Evolutionary conservation across 2,329 filamentous ascomycete genomes (phyloP).

Genomic region (Arthrinium puccinioides): DNA sequence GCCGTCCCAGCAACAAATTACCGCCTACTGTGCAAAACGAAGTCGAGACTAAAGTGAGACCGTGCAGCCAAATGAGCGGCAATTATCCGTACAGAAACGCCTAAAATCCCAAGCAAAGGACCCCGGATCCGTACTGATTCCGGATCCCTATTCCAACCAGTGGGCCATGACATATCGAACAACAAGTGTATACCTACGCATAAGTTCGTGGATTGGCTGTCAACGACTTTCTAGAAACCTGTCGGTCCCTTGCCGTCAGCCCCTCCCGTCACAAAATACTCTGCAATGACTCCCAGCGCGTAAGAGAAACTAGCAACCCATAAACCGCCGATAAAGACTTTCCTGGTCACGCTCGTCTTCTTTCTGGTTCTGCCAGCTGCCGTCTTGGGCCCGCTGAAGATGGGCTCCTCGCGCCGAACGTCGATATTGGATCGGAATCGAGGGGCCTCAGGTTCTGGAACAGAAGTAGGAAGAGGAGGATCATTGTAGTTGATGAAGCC

Average conservation of each 20-base stretch:
- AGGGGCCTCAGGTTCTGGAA: too few species aligned
- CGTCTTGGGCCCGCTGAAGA: slow-evolving; percentile 34
- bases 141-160: too few species aligned
- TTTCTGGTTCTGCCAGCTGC: slow-evolving; percentile 13
- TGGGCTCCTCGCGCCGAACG: slow-evolving; percentile 37
- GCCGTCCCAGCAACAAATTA: too few species aligned
- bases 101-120: too few species aligned
- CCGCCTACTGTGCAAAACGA: too few species aligned
- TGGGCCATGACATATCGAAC: too few species aligned
- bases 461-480: slow-evolving; percentile 6
- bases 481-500: slow-evolving; percentile 57
- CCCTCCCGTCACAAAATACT: slow-evolving; percentile 47
- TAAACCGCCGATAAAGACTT: slow-evolving; percentile 43
- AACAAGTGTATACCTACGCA: too few species aligned
- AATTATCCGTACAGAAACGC: too few species aligned
- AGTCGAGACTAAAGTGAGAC: too few species aligned
- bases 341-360: slow-evolving; percentile 35
- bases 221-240: slow-evolving; percentile 16
- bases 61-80: too few species aligned
- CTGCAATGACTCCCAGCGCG: slow-evolving; percentile 48
- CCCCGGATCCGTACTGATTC: too few species aligned
- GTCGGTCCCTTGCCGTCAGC: slow-evolving; percentile 30
- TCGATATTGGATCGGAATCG: slow-evolving; percentile 36
- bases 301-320: slow-evolving; percentile 51
- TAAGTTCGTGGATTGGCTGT: too few species aligned